phyloP scores from a whole-genome alignment of 495 filamentous ascomycete species.

The Trichoderma orchidacearum region DNA sequence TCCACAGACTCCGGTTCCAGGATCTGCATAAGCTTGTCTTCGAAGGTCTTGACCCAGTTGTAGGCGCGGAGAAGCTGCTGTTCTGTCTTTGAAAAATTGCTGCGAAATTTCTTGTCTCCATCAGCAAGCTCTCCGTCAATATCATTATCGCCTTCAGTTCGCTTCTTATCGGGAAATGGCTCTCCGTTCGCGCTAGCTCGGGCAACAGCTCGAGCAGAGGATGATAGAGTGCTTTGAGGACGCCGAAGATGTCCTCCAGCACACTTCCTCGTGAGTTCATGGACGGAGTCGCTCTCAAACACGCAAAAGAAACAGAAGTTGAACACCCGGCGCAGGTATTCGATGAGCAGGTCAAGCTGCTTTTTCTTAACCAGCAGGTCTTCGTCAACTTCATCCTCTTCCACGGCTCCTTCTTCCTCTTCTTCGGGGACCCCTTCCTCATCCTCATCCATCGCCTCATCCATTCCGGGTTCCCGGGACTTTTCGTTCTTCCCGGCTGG shows the following conservation, averaged over 20 bases:
- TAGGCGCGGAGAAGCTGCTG: constrained; percentile 87
- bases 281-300: constrained; percentile 93
- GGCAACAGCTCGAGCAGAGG: constrained; percentile 71
- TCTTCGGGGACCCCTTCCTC: constrained; percentile 53
- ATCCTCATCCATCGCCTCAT: constrained; percentile 58
- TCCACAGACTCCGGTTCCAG: constrained; percentile 82
- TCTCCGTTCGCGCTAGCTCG: constrained; percentile 66
- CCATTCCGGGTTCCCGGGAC: constrained; percentile 40
- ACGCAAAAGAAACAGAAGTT: constrained; percentile 99
- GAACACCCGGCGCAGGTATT: constrained; percentile 91
- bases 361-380: constrained; percentile 90
- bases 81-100: constrained; percentile 59
- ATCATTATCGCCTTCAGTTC: constrained; percentile 53
- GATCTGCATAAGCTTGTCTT: constrained; percentile 88
- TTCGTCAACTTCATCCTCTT: constrained; percentile 80
- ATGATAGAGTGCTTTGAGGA: constrained; percentile 69
- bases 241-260: constrained; percentile 91
- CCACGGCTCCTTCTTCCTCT: constrained; percentile 63
- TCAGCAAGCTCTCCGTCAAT: constrained; percentile 15
- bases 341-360: constrained; percentile 86
- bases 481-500: constrained; percentile 50
- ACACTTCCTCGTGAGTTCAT: constrained; percentile 90
- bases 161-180: constrained; percentile 68
- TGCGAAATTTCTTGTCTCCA: constrained; percentile 48
- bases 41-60: constrained; percentile 99